Evolutionary conservation across 495 filamentous ascomycete genomes (phyloP), one percentile per base, ranked within the genome.

Genomic region (Penicillium verhagenii): DNA sequence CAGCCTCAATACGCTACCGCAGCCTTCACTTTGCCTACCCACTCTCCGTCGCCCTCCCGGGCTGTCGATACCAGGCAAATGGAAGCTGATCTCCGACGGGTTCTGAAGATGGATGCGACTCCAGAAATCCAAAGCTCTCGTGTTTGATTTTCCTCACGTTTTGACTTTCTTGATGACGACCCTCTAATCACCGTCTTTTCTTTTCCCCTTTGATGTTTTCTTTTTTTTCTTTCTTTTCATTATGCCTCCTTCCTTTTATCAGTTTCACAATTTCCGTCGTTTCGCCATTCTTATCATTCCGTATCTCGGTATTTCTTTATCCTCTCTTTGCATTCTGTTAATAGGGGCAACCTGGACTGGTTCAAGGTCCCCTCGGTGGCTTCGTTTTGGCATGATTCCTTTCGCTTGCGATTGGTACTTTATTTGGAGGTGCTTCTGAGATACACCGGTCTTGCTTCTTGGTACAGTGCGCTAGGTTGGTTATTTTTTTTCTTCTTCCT

Each of bases 21-120:
- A 19, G 60, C 66, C 11, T 69, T 65, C 29, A 20, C 51, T 7
- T 52, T 66, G 50, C 58, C 70, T 2, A 50, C 52, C 0, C 69
- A 52, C 50, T 53, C 67, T 6, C 62, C 63, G 10, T 65, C 68
- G 29, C 51, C 67, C 40, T 52, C 65, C 7, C 67, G 64, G 49
- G 40, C 61, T 7, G 11, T 67, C 20, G 72, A 76, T 28, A 74
- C 73, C 4, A 75, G 78, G 60, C 66, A 73, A 35, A 79, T 83
- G 55, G 80, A 82, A 63, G 76, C 81, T 61, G 77, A 82, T 66
- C 57, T 83, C 38, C 75, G 78, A n/a, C 68, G 78, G 18, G 76
- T 82, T 35, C 58, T 83, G 67, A 81, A 82, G 53, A 62, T 83
- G 54, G 71, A 77, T 58, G 66, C 65, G 23, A 57, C 66, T 29